These are phyloP conservation scores for Lachnellula occidentalis DNA, from an alignment of 2,329 filamentous ascomycete species.

Conservation along the genomic window DNA sequence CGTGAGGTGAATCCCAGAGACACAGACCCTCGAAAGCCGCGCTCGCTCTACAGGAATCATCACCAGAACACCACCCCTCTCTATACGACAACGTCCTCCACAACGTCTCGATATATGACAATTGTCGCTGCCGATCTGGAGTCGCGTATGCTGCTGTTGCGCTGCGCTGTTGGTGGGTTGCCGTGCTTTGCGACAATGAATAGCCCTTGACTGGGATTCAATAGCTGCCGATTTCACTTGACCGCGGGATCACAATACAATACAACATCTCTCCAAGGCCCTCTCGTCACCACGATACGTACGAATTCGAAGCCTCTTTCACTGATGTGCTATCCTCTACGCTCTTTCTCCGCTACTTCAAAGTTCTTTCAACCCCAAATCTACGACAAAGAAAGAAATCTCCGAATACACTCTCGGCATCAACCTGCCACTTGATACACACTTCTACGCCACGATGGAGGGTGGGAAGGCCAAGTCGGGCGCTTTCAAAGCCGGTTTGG, in stretches of 20 bases:
- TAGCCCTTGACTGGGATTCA: constrained; percentile 19
- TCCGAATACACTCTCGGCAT: constrained; percentile 2
- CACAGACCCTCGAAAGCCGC: too few species aligned
- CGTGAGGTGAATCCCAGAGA: too few species aligned
- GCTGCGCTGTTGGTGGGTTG: constrained; percentile 12
- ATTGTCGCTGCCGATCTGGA: constrained; percentile 3
- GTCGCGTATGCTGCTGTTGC: constrained; percentile 17
- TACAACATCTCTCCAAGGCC: constrained; percentile 3
- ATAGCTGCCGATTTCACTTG: constrained; percentile 5
- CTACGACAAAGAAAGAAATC: background rate
- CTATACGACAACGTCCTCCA: background rate
- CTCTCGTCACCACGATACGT: background rate
- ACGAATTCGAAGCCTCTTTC: background rate
- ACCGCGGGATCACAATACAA: background rate
- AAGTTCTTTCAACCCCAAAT: background rate
- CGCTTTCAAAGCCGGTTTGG: constrained; percentile 11
- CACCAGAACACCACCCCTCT: too few species aligned
- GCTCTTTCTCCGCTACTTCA: background rate
- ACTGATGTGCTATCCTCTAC: constrained; percentile 2
- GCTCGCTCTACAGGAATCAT: too few species aligned
- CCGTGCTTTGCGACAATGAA: constrained; percentile 24
- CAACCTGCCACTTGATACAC: background rate
- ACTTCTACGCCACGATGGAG: constrained; percentile 11
- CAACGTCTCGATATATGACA: background rate
- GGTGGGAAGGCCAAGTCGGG: constrained; percentile 5